Percentiles rank a stretch among this genome's conserved stretches.
phyloP scores from a whole-genome alignment of 2,329 filamentous ascomycete genomes.

The Fusarium sp. region DNA sequence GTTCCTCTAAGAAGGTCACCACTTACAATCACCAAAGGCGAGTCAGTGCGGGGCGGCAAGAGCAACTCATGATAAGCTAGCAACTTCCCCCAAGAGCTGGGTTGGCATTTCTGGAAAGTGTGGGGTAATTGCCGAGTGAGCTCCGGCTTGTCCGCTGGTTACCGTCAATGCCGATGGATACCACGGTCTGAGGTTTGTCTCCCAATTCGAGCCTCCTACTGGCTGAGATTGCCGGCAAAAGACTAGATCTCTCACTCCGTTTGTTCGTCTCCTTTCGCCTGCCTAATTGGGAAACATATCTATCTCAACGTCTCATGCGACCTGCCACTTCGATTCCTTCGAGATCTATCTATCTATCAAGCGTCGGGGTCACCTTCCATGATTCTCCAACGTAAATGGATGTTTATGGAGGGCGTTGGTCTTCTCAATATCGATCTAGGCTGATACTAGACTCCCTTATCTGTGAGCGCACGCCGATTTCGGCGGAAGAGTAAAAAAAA shows the following conservation, averaged over 20 bases:
- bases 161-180: conserved; percentile 37
- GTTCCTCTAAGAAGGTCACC: conserved; percentile 7
- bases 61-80: conserved; percentile 33
- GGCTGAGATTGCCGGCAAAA: conserved; percentile 17
- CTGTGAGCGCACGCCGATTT: conserved; percentile 10
- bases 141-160: conserved; percentile 28
- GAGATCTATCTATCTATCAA: conserved; percentile 1
- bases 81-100: background rate
- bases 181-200: conserved; percentile 25
- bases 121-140: conserved; percentile 36
- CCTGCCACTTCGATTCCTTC: too few relatives aligned
- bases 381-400: background rate
- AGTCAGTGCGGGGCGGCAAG: conserved; percentile 22
- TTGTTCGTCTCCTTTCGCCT: conserved; percentile 29
- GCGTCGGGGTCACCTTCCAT: conserved; percentile 4
- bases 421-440: background rate
- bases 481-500: background rate
- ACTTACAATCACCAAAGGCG: conserved; percentile 7
- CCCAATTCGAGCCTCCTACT: conserved; percentile 27
- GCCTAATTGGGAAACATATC: conserved; percentile 25
- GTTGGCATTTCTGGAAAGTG: conserved; percentile 23
- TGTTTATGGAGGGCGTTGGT: conserved; percentile 3
- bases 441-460: background rate
- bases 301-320: conserved; percentile 15
- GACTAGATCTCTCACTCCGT: conserved; percentile 6